Conservation (phyloP, 2,329 filamentous ascomycete genomes). For the Plectosphaerella sp. region DNA sequence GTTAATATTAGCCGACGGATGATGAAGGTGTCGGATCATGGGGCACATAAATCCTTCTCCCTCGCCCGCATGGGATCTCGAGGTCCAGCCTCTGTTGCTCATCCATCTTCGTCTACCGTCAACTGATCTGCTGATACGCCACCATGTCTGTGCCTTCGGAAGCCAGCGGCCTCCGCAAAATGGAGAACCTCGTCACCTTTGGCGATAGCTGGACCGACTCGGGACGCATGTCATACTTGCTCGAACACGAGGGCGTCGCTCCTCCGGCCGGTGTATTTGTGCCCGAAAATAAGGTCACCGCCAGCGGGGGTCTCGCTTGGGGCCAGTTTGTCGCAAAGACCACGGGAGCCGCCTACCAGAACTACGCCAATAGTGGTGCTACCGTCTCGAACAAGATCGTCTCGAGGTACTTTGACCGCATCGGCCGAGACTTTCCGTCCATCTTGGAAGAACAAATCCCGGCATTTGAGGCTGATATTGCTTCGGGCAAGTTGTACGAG, state of each 20-base stretch:
- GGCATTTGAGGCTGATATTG: conserved; percentile 47
- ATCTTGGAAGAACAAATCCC: conserved; percentile 58
- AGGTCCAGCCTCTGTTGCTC: no score
- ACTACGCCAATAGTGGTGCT: conserved; percentile 71
- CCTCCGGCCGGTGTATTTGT: conserved; percentile 57
- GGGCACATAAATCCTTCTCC: no score
- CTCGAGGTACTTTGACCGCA: conserved; percentile 44
- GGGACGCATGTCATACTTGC: conserved; percentile 60
- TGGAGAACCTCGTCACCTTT: conserved; percentile 64
- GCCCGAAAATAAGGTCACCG: conserved; percentile 43
- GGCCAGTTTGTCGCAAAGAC: conserved; percentile 59
- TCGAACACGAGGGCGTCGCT: conserved; percentile 47
- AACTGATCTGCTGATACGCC: neutral
- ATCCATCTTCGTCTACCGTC: no score
- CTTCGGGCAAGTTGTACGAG: conserved; percentile 35
- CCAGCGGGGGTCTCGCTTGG: conserved; percentile 66
- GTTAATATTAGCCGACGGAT: neutral
- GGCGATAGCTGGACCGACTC: conserved; percentile 78
- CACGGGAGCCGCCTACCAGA: conserved; percentile 51
- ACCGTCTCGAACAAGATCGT: conserved; percentile 68
- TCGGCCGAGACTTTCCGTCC: conserved; percentile 55
- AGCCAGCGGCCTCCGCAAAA: conserved; percentile 32
- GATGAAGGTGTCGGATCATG: no score
- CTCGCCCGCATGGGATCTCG: no score
- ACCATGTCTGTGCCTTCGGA: neutral